Evolutionary conservation across 2,329 filamentous ascomycete species (phyloP), one percentile per base, ranked within the genome.

Genomic region (Talaromyces islandicus): DNA sequence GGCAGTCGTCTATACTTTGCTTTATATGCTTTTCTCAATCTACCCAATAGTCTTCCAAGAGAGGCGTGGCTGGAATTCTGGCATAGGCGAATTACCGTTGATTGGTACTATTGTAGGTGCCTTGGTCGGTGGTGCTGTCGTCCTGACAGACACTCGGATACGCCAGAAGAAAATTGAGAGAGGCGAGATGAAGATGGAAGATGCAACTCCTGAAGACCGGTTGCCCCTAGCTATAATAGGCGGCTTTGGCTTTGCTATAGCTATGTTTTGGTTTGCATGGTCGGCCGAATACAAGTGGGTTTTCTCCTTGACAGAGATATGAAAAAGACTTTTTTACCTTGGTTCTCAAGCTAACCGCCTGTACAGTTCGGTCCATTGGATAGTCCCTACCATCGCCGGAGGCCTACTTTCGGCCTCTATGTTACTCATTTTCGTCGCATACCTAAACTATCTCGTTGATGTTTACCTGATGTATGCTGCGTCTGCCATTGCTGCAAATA

Each of bases 31-130:
- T 19, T 60, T 60, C 53, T 51, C 41, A 19, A 60, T 60, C 59
- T 85, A 85, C 58, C 81, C 82, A 3, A 81, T 83, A 43, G 79
- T 84, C 6, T 67, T 67, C 52, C 78, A 83, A 63, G 68, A 81
- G 54, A 76, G 70, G 63, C 75, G 81, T 2, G 81, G 80, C 0
- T 85, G 82, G 81, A 84, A 83, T 62, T 64, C 77, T 0, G 82
- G 82, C 9, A 78, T 83, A 2, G 81, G 80, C 4, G 77, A 82
- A 59, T 69, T 85, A 0, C 80, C 82, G 1, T 70, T 84, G 7
- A 67, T 84, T 32, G 71, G 69, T 4, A 68, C 69, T 7, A 6
- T 52, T 14, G 25, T 52, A 10, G 48, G 48, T 52, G 48, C 48
- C 12, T 17, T 25, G 25, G 7, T 29, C n/a, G 48, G 48, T 29